A percentile compares a stretch with the other conserved stretches of the same genome.
Conservation (phyloP, 1,284 basidiomycete species). For the Melampsora americana region DNA sequence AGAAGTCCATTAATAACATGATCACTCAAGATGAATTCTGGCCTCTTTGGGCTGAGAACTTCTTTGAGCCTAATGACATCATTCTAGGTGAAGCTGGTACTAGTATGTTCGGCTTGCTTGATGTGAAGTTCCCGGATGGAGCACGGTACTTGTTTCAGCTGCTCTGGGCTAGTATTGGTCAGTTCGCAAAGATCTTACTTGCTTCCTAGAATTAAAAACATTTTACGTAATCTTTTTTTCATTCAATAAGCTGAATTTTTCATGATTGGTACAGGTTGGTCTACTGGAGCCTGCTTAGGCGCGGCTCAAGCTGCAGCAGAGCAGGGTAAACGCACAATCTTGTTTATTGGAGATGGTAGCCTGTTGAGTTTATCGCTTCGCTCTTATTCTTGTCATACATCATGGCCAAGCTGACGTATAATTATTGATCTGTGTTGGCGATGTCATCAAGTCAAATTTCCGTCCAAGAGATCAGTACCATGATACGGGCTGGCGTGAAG, state of each 20-base stretch:
- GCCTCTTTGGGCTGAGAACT: constrained; percentile 67
- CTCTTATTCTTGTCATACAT: background rate
- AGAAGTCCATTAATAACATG: constrained; percentile 12
- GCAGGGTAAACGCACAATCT: constrained; percentile 62
- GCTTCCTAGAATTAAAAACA: no score
- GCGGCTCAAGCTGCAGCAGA: constrained; percentile 75
- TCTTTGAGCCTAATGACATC: constrained; percentile 71
- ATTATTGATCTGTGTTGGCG: no score
- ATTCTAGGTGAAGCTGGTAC: constrained; percentile 77
- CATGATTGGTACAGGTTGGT: constrained; percentile 64
- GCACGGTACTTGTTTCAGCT: constrained; percentile 57
- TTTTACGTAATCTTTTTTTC: no score
- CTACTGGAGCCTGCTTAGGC: constrained; percentile 67
- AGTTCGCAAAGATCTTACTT: background rate
- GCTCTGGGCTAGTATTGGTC: constrained; percentile 69
- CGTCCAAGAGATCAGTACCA: constrained; percentile 66
- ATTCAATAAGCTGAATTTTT: no score
- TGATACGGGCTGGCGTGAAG: constrained; percentile 66
- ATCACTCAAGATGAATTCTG: constrained; percentile 62
- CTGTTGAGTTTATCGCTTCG: background rate
- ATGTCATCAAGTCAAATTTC: constrained; percentile 56
- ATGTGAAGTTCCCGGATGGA: constrained; percentile 46
- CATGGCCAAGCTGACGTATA: no score
- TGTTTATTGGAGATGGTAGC: constrained; percentile 77
- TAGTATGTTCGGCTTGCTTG: constrained; percentile 47